phyloP scores from a whole-genome alignment of 148 eudicot species.

The Arctostaphylos glauca region DNA sequence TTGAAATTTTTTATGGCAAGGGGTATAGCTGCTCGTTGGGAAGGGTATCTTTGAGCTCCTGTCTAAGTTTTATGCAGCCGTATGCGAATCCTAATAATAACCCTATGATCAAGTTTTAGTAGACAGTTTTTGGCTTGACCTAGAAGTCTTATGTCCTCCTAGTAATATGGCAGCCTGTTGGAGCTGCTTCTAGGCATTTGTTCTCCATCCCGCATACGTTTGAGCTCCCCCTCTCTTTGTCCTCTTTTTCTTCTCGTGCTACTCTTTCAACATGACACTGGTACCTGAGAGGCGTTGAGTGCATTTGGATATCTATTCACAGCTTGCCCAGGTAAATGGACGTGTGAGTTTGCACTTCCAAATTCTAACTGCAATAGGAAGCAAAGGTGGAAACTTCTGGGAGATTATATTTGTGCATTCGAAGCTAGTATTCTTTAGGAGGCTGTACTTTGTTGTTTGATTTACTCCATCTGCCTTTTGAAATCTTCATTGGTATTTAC shows the following conservation, averaged over 20 bases:
- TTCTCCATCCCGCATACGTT: background rate
- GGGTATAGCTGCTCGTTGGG: background rate
- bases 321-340: background rate
- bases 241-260: background rate
- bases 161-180: background rate
- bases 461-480: background rate
- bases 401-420: background rate
- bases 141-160: background rate
- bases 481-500: background rate
- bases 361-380: background rate
- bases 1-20: background rate
- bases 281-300: background rate
- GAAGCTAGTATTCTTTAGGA: background rate
- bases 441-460: background rate
- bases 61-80: background rate
- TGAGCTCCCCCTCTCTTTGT: too few relatives aligned
- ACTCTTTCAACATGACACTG: too few relatives aligned
- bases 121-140: background rate
- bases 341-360: too few relatives aligned
- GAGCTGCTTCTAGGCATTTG: background rate
- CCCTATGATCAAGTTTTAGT: background rate
- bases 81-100: background rate
- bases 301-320: background rate
- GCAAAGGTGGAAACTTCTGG: background rate
- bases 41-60: background rate